phyloP scores from a whole-genome alignment of 1,139 yeast species.

The Sugiyamaella novakii region DNA sequence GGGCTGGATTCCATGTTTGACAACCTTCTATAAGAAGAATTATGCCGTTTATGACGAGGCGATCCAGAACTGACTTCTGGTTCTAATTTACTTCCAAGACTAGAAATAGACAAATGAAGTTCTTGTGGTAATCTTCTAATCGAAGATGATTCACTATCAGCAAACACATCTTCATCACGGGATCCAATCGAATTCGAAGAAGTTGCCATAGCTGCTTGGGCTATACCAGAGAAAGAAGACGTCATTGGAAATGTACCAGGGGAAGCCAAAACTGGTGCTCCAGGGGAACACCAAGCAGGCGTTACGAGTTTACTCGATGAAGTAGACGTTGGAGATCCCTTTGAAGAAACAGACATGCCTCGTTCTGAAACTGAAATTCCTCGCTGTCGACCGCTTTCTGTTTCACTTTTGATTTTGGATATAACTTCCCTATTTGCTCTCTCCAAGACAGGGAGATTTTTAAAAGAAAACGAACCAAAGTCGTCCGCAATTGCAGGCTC shows the following conservation, averaged over 20 bases:
- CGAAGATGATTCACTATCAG: conserved; percentile 4
- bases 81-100: conserved; percentile 5
- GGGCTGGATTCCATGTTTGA: conserved; percentile 37
- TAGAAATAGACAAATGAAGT: conserved; percentile 20
- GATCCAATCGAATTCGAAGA: conserved; percentile 20
- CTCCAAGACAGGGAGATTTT: conserved; percentile 86
- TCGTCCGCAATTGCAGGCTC: conserved; percentile 59
- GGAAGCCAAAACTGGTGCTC: not conserved
- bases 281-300: conserved; percentile 17
- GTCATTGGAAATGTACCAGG: conserved; percentile 10
- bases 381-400: conserved; percentile 38
- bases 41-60: conserved; percentile 17
- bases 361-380: conserved; percentile 35
- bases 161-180: conserved; percentile 16
- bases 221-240: conserved; percentile 2
- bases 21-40: conserved; percentile 28
- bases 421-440: conserved; percentile 93
- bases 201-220: not conserved
- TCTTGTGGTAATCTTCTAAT: conserved; percentile 19
- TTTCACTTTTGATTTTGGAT: conserved; percentile 81
- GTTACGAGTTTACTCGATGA: conserved; percentile 16
- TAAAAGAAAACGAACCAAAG: conserved; percentile 90
- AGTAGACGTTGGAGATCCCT: conserved; percentile 19
- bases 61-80: conserved; percentile 15
- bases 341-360: conserved; percentile 32